phyloP scores from a whole-genome alignment of 306 rosid genomes.

The Pterocarpus macrocarpus region DNA sequence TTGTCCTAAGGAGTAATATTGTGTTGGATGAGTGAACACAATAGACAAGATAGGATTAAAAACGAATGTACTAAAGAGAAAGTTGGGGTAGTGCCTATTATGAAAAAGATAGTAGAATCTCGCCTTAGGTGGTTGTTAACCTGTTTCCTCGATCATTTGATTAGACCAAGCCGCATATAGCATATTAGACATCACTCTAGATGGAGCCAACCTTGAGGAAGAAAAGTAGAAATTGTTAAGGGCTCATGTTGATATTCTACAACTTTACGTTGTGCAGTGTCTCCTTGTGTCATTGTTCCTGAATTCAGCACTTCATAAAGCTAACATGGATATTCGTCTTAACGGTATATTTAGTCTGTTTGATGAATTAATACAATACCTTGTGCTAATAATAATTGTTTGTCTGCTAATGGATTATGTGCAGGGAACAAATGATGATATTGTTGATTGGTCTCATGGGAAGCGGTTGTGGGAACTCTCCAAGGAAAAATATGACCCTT shows the following conservation, averaged over 20 bases:
- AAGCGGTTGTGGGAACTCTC: constrained; percentile 97
- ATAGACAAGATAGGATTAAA: too few species aligned
- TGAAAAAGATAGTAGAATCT: too few species aligned
- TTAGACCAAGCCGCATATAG: constrained; percentile 16
- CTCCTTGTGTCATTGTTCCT: not conserved
- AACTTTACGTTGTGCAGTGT: not conserved
- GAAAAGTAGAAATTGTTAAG: not conserved
- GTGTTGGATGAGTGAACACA: too few species aligned
- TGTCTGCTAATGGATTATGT: constrained; percentile 42
- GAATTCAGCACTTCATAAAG: not conserved
- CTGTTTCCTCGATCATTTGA: constrained; percentile 3
- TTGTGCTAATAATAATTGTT: constrained; percentile 38
- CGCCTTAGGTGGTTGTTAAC: constrained; percentile 2
- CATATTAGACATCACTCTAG: not conserved
- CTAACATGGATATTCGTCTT: constrained; percentile 15
- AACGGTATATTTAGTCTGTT: not conserved
- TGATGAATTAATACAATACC: constrained; percentile 33
- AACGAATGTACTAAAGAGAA: too few species aligned
- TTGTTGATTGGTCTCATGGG: constrained; percentile 95
- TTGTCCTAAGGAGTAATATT: not conserved
- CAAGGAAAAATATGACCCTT: constrained; percentile 90
- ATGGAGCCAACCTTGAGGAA: constrained; percentile 30
- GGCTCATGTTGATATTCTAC: constrained; percentile 32
- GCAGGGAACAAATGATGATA: constrained; percentile 97
- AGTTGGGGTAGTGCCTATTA: too few species aligned